Base-by-base conservation (phyloP, 805 yeast species). In the Wickerhamiella cacticola region DNA sequence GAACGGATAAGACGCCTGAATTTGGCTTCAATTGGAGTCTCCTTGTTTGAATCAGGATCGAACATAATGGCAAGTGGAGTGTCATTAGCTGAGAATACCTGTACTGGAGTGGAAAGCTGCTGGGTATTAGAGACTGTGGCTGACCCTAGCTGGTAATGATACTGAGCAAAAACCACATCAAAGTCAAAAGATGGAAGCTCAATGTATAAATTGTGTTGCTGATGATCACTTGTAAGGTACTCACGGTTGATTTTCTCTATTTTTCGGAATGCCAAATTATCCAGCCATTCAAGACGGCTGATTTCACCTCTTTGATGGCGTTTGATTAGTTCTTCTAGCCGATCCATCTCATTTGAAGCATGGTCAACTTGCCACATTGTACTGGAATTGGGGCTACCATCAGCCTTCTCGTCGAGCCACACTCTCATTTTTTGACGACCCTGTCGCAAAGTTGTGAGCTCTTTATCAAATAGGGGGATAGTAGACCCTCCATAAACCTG, bases 1-100 rank as follows among this genome's bases (percentile, higher is more conserved):
- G 82, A 76, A 63, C 96, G 80, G 53, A 88, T 92, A 46, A 89
- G 65, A 50, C 81, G 78, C 54, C 95, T 77, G 59, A 82, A 86
- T 61, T 89, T 92, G 53, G 78, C 73, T 59, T 92, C 97, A 19
- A 92, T 80, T 1, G 96, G 95, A 57, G 89, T 94, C 51, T 73
- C 76, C 18, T 69, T 66, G 51, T 65, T 69, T 56, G 75, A 79
- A 53, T 82, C 89, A 0, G 87, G 87, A 55, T 82, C 92, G 58
- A 75, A 77, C 15, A 80, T 71, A 25, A 56, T 57, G 1, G 50
- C 53, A 2, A 44, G 26, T 3, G 47, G 47, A 6, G 28, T 12
- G 5, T 15, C 35, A 23, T 10, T 19, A 9, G 54, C 57, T 26
- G 28, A 21, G 43, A 58, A 47, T 33, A 57, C 53, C 2, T 56